Evolutionary conservation across 257 asterid species (phyloP), one percentile per base, ranked within the genome.

Genomic region (Euphrasia confusa): DNA sequence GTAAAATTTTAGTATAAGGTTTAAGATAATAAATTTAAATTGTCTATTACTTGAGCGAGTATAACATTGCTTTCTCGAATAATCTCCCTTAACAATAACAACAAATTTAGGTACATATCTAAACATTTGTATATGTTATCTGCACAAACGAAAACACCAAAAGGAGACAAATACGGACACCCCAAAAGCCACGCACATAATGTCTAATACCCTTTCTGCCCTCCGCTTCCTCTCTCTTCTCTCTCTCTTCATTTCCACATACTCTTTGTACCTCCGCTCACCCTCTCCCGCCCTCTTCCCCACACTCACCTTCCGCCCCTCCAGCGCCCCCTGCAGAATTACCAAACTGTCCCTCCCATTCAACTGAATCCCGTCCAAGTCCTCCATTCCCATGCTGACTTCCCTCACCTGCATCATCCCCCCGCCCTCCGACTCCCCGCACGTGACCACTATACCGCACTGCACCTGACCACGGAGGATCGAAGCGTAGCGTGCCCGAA

Each of bases 401-500:
- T 89, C 96, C 66, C 71, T 84, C 74, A 92, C 82, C 68, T 83
- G 94, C 97, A 81, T 79, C 97, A 81, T 79, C 65, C 74, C 87
- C 56, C 95, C 95, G 12, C 75, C 72, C 64, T 83, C 93, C 2
- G 81, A 71, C 26, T 76, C 71, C 0, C 85, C 80, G 83, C 96
- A 88, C 69, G 87, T 87, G 75, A 85, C 84, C 67, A 81, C 73
- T 18, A 82, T 74, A 63, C 67, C 80, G 66, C 85, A 86, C 78
- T 76, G 83, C 77, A 79, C 94, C 42, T 63, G 74, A 48, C 78
- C 78, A 0, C 54, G 73, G 2, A 82, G 73, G 68, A 89, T 72
- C 10, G 95, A 63, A 1, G 89, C 84, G 26, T 81, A 87, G 56
- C 77, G 68, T 10, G 75, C 81, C 64, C 83, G 95, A 37, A 87